Conservation (phyloP, 2,329 filamentous ascomycete genomes). For the Botrytis fragariae region DNA sequence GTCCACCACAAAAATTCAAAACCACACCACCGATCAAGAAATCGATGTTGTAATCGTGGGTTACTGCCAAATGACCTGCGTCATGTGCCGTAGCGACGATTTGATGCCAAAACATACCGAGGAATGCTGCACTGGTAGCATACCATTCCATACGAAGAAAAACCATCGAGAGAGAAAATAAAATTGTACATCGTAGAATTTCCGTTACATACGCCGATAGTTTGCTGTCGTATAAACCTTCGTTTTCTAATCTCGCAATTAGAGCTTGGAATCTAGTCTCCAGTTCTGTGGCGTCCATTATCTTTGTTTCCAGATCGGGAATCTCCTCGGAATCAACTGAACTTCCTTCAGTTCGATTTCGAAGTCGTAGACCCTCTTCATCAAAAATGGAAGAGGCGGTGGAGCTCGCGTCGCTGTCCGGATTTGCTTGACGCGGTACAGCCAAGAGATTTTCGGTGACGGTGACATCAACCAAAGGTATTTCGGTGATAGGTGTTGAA, state of each 20-base stretch:
- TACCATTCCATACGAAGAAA: slow-evolving; percentile 66
- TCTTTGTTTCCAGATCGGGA: background rate
- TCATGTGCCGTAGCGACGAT: slow-evolving; percentile 92
- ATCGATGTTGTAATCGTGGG: slow-evolving; percentile 81
- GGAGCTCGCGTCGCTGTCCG: slow-evolving; percentile 3
- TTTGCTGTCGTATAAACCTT: slow-evolving; percentile 80
- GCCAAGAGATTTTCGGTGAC: slow-evolving; percentile 69
- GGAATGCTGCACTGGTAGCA: slow-evolving; percentile 64
- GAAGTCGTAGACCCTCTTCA: background rate
- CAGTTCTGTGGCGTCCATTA: slow-evolving; percentile 1
- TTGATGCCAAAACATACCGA: slow-evolving; percentile 91
- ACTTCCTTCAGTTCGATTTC: slow-evolving; percentile 32
- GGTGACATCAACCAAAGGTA: slow-evolving; percentile 2
- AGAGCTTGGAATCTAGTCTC: slow-evolving; percentile 9
- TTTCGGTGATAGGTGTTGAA: background rate
- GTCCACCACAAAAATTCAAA: slow-evolving; percentile 84
- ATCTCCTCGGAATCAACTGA: slow-evolving; percentile 39
- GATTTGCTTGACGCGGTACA: slow-evolving; percentile 38
- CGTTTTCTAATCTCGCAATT: slow-evolving; percentile 39
- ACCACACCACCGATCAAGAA: slow-evolving; percentile 85
- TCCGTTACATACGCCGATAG: slow-evolving; percentile 79
- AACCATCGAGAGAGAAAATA: slow-evolving; percentile 61
- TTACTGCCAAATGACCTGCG: slow-evolving; percentile 96
- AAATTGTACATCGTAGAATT: slow-evolving; percentile 65
- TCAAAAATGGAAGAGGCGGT: slow-evolving; percentile 6